Evolutionary conservation across 768 basidiomycete species (phyloP).

Genomic region (Kwoniella newhampshirensis): DNA sequence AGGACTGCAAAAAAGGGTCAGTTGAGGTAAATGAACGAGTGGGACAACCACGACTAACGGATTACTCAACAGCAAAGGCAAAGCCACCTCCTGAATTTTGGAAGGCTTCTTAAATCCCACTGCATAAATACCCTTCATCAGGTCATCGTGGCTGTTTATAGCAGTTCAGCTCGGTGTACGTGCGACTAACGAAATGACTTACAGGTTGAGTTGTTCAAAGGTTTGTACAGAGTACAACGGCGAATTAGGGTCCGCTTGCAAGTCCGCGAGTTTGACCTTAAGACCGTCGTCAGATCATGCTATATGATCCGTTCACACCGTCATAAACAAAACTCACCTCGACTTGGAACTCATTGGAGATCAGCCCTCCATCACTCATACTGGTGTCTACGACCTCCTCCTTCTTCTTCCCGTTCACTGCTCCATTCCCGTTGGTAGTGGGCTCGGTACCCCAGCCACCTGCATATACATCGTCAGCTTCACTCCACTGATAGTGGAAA

Average conservation of each 20-base stretch:
- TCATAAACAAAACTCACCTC: constrained; percentile 31
- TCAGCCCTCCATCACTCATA: constrained; percentile 31
- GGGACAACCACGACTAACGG: constrained; percentile 63
- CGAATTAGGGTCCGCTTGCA: constrained; percentile 93
- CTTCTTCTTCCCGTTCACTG: neutral
- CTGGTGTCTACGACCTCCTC: constrained; percentile 9
- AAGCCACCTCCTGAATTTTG: constrained; percentile 95
- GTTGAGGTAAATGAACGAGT: neutral
- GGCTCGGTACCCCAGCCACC: constrained; percentile 18
- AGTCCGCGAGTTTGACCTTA: constrained; percentile 94
- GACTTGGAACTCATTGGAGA: constrained; percentile 42
- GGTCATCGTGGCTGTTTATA: constrained; percentile 67
- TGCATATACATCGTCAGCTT: neutral
- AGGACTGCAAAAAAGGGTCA: constrained; percentile 60
- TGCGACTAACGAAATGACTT: constrained; percentile 43
- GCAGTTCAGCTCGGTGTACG: constrained; percentile 7
- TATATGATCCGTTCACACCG: neutral
- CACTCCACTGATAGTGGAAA: neutral
- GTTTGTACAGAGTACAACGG: constrained; percentile 89
- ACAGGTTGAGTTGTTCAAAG: constrained; percentile 95
- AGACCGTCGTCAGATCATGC: neutral
- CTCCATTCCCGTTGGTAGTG: constrained; percentile 1
- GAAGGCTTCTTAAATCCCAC: constrained; percentile 97
- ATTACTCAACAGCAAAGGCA: constrained; percentile 82
- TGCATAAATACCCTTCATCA: constrained; percentile 89